Evolutionary conservation across 129 eudicot species (phyloP).

Genomic region (Pittosporum tobira): DNA sequence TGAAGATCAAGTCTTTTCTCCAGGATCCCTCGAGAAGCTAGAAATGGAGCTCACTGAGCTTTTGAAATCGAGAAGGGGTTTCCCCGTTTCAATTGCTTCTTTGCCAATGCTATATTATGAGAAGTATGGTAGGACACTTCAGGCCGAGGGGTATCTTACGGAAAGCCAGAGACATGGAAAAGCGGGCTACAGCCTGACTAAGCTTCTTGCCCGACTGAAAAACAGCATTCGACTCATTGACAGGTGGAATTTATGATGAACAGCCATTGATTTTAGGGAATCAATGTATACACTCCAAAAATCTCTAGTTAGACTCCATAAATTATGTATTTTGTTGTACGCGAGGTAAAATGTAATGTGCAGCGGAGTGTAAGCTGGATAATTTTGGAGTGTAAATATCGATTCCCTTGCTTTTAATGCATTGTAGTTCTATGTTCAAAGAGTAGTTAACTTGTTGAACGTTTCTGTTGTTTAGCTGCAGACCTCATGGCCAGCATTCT

Average conservation of each 20-base stretch:
- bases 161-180: conserved; percentile 94
- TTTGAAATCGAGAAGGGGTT: conserved; percentile 45
- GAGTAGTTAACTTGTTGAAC: conserved; percentile 15
- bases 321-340: no score
- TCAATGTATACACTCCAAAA: no score
- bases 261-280: neutral
- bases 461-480: conserved; percentile 19
- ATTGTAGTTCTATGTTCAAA: neutral
- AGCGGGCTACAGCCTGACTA: conserved; percentile 89
- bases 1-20: conserved; percentile 36
- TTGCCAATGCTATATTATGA: conserved; percentile 58
- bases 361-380: no score
- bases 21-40: conserved; percentile 38
- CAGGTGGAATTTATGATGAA: conserved; percentile 30
- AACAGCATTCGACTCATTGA: conserved; percentile 64
- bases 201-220: conserved; percentile 77
- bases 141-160: conserved; percentile 85
- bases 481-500: conserved; percentile 93
- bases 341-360: no score
- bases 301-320: no score
- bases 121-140: conserved; percentile 44
- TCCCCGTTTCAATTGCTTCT: conserved; percentile 54
- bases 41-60: conserved; percentile 56
- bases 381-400: no score
- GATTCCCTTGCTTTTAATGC: neutral